Evolutionary conservation across 2,329 filamentous ascomycete genomes (phyloP).

Genomic region (Colletotrichum shisoi): DNA sequence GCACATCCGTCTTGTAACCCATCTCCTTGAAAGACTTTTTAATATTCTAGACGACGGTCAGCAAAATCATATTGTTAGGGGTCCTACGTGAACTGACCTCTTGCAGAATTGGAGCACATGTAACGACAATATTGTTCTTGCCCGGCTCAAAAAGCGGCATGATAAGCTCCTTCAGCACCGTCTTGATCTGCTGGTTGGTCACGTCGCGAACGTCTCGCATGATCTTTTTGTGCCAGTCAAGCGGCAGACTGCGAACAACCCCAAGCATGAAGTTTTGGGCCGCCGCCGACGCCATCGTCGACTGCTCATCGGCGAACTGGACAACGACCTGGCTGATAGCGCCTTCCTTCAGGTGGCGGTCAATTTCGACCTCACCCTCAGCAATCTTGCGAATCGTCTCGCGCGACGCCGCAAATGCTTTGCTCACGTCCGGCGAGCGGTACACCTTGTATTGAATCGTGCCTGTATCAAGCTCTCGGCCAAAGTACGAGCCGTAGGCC

Average conservation of each 20-base stretch:
- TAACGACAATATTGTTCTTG: conserved; percentile 84
- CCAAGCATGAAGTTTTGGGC: conserved; percentile 82
- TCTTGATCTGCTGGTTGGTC: conserved; percentile 76
- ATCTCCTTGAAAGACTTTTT: conserved; percentile 75
- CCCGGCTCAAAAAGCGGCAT: conserved; percentile 81
- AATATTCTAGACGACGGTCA: conserved; percentile 65
- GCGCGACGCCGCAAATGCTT: conserved; percentile 81
- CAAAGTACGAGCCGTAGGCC: conserved; percentile 86
- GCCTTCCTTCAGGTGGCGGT: conserved; percentile 84
- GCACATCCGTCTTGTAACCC: conserved; percentile 81
- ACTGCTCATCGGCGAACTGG: conserved; percentile 84
- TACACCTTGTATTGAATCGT: conserved; percentile 86
- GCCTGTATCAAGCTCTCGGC: conserved; percentile 78
- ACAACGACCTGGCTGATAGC: conserved; percentile 91
- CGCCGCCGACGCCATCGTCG: conserved; percentile 83
- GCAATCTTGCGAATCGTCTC: conserved; percentile 78
- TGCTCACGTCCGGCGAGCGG: conserved; percentile 86
- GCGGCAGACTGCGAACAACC: conserved; percentile 77
- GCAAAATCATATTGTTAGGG: background rate
- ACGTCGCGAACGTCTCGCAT: conserved; percentile 80
- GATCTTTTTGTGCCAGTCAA: conserved; percentile 79
- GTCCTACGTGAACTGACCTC: conserved; percentile 67
- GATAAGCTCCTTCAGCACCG: conserved; percentile 76
- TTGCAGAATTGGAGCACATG: conserved; percentile 83
- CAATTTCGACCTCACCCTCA: conserved; percentile 74